Base-by-base conservation (phyloP, 192 early-diverging fungal genomes). In the Dimargaris verticillata region DNA sequence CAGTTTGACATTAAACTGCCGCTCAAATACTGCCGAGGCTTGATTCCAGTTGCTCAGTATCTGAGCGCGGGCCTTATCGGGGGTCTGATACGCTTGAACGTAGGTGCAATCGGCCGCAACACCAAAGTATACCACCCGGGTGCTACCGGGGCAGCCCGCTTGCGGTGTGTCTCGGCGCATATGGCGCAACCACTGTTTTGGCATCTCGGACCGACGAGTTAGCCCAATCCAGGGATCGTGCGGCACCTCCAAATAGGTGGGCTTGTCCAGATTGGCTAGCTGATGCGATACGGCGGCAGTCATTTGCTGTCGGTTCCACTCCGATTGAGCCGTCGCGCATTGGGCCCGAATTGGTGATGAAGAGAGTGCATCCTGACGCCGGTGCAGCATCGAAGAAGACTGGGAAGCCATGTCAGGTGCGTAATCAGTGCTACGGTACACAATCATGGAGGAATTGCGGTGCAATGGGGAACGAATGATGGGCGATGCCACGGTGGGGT, bases 1-100 rank as follows among this genome's bases (percentile, higher is more conserved):
- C 28, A 93, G 75, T 15, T 73, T 77, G n/a, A 96, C 75, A 66
- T 92, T 91, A 71, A 93, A 90, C 49, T 84, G 83, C 0, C 75
- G 70, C 70, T 93, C 89, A 66, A 91, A 96, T 44, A 88, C 78
- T 0, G 78, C 78, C 48, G 84, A 87, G 11, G 85, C 93, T 38
- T 76, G 78, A 68, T 89, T 91, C 76, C 86, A 92, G 70, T 91
- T 80, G 50, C 72, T 78, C 53, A 95, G 78, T 41, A 92, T 90
- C 62, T 88, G 84, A 55, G 66, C 73, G 38, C 82, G 69, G 58
- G 81, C 82, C n/a, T 61, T 67, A 43, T 73, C 76, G 26, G 68
- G 70, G 9, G 77, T 77, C 61, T 76, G 60, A 53, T 82, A 86
- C 44, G 62, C 52, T 12, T 70, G 70, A 41, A 80, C 74, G 61